Conservation (phyloP, 2,329 filamentous ascomycete species). For the Ceratocystis variospora region DNA sequence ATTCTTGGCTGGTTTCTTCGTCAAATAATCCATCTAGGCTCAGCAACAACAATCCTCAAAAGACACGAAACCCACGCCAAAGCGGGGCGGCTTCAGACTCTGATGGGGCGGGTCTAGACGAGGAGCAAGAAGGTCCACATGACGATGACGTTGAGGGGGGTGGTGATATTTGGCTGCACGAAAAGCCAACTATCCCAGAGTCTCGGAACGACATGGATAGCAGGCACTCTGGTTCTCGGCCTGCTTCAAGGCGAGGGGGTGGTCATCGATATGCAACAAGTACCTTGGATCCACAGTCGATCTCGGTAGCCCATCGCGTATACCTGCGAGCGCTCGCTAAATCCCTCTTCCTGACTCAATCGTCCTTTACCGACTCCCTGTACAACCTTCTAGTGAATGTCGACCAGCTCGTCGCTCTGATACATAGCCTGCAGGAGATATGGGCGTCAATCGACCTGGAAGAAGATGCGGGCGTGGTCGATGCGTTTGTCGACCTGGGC, state of each 20-base stretch:
- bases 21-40: constrained; percentile 9
- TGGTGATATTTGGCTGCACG: constrained; percentile 25
- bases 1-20: constrained; percentile 52
- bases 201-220: constrained; percentile 20
- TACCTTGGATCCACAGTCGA: constrained; percentile 65
- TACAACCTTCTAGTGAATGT: constrained; percentile 56
- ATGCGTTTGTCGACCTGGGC: constrained; percentile 55
- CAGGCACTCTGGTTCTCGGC: constrained; percentile 18
- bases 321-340: constrained; percentile 59
- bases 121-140: neutral
- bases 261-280: constrained; percentile 35
- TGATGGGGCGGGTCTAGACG: constrained; percentile 9
- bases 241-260: constrained; percentile 50
- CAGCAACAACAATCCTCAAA: constrained; percentile 19
- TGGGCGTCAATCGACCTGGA: constrained; percentile 72
- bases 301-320: constrained; percentile 63
- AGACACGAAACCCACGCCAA: constrained; percentile 17
- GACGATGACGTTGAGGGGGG: constrained; percentile 17
- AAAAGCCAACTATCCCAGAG: constrained; percentile 17
- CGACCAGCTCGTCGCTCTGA: constrained; percentile 68
- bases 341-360: constrained; percentile 51
- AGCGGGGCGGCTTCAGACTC: constrained; percentile 15
- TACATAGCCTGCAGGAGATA: constrained; percentile 60
- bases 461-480: constrained; percentile 66
- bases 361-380: constrained; percentile 48